Base-by-base conservation (phyloP, 768 basidiomycete species). In the Flagelloscypha sp. region DNA sequence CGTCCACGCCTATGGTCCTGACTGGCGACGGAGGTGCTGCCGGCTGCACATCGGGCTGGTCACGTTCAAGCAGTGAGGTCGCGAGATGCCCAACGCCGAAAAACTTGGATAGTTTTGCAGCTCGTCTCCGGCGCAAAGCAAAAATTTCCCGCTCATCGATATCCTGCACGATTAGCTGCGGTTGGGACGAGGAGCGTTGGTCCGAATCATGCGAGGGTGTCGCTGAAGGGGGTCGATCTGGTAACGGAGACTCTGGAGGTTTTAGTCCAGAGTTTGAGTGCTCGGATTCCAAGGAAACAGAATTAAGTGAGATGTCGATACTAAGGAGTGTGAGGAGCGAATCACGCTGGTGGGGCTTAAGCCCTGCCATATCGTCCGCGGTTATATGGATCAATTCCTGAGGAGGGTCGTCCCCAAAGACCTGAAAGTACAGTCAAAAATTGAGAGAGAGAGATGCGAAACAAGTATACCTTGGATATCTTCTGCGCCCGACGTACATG, bases 21-120 rank as follows among this genome's bases (percentile, higher is more conserved):
- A 43, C 34, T n/a, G 30, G 22, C 13, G 25, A 21, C 5, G 43
- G 16, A 7, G 22, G 17, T 11, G 27, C 27, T 17, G 27, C 6
- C n/a, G n/a, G n/a, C 37, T 52, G 55, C 5, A 48, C 37, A 23
- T 22, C 28, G 13, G 42, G 24, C 13, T 35, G 27, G 10, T 17
- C 27, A 22, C 34, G 31, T 25, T 24, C 12, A 27, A 0, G 36
- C 27, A 18, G 9, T n/a, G 15, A 23, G 25, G 13, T 22, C 27
- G n/a, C 9, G 23, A 23, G 24, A 44, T 65, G 66, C 18, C 54
- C 60, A 21, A 75, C 73, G 10, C 74, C 74, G 49, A 76, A 76
- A 54, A 78, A 76, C 28, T 65, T 66, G 17, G 70, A 60, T 27
- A 78, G 53, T 50, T 76, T 78, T 38, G 64, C 66, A n/a, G 65